Percentiles rank a stretch among this genome's conserved stretches.
phyloP scores from a whole-genome alignment of 139 green algal genomes.

The Edaphochlamys debaryana region DNA sequence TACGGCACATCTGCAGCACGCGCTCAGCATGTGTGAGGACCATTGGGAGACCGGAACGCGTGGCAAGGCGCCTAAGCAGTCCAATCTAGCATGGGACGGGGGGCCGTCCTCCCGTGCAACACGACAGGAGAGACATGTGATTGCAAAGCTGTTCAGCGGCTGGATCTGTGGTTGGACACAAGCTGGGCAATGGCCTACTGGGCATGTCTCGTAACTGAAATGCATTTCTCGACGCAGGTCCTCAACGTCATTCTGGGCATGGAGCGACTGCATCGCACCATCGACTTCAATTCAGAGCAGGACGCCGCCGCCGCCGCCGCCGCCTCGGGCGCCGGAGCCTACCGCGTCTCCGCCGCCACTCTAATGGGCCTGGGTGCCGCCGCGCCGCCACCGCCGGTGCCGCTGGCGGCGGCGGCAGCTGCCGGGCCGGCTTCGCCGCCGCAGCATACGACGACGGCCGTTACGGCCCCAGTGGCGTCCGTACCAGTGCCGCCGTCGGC shows the following conservation, averaged over 20 bases:
- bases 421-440: neutral
- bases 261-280: conserved; percentile 79
- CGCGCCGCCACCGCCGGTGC: neutral
- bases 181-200: no score
- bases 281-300: conserved; percentile 51
- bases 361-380: no score
- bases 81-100: no score
- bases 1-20: no score
- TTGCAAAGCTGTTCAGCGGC: no score
- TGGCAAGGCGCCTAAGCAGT: no score
- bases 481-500: neutral
- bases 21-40: neutral
- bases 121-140: no score
- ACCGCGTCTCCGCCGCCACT: no score
- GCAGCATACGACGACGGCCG: neutral
- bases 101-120: neutral
- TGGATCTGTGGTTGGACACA: no score
- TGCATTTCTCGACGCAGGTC: conserved; percentile 61
- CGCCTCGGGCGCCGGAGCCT: no score
- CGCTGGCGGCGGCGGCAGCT: neutral
- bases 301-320: neutral
- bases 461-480: neutral
- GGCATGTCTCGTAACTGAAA: no score
- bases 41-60: no score
- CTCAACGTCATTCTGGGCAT: conserved; percentile 82